Percentiles rank a stretch among this genome's conserved stretches.
Conservation (phyloP, 768 basidiomycete genomes). For the Podaxis pistillaris region DNA sequence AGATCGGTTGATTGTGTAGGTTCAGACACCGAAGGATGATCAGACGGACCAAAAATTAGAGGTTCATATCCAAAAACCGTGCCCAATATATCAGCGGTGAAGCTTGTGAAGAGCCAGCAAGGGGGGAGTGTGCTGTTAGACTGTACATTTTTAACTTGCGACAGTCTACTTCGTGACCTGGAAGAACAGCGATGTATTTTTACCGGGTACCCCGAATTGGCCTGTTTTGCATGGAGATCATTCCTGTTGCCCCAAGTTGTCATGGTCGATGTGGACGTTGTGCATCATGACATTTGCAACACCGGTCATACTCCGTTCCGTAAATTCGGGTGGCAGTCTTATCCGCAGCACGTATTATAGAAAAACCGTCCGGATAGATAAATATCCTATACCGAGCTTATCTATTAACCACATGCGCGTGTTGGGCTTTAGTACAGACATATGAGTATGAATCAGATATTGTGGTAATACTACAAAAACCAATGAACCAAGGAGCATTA, state of each 20-base stretch:
- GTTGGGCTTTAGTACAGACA: constrained; percentile 14
- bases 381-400: not conserved
- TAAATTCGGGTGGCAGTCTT: not conserved
- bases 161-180: not conserved
- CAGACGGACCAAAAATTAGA: constrained; percentile 6
- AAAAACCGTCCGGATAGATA: not conserved
- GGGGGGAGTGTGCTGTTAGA: not conserved
- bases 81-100: constrained; percentile 6
- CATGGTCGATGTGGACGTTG: not conserved
- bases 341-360: not conserved
- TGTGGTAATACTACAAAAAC: constrained; percentile 11
- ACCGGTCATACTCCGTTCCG: not conserved
- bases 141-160: not conserved
- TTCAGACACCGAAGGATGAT: constrained; percentile 12
- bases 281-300: not conserved
- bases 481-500: not conserved
- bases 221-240: too few species aligned
- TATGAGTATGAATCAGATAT: constrained; percentile 14
- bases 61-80: constrained; percentile 12
- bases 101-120: not conserved
- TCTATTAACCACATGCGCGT: constrained; percentile 7
- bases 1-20: constrained; percentile 3
- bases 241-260: not conserved
- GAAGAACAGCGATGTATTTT: constrained; percentile 1
- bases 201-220: not conserved